Conservation (phyloP, 2,329 filamentous ascomycete genomes). For the Orbilia javanica region DNA sequence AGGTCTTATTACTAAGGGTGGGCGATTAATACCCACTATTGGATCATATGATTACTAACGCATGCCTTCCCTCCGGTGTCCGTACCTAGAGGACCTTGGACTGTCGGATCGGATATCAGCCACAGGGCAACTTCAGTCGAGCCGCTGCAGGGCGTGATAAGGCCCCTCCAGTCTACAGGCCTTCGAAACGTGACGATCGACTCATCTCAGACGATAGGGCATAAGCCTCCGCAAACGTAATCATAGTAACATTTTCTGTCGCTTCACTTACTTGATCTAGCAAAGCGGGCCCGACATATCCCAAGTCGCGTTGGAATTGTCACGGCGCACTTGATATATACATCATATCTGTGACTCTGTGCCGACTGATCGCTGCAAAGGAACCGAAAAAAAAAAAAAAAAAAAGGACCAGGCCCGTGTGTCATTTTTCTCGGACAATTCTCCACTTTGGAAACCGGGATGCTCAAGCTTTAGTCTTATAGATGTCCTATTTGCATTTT, state of each 20-base stretch:
- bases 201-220: slow-evolving; percentile 42
- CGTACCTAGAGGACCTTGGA: slow-evolving; percentile 35
- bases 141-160: slow-evolving; percentile 9
- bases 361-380: background rate
- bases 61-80: slow-evolving; percentile 4
- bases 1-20: slow-evolving; percentile 23
- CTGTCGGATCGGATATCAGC: slow-evolving; percentile 45
- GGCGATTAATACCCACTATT: slow-evolving; percentile 3
- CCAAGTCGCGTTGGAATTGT: slow-evolving; percentile 33
- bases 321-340: slow-evolving; percentile 14
- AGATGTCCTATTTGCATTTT: slow-evolving; percentile 44
- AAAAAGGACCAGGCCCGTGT: background rate
- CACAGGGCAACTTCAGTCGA: slow-evolving; percentile 17
- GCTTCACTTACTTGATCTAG: slow-evolving; percentile 51
- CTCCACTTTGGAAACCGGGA: background rate
- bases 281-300: slow-evolving; percentile 57
- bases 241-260: background rate
- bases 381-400: slow-evolving; percentile 14
- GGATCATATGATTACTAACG: slow-evolving; percentile 33
- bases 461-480: background rate
- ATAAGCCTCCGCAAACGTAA: slow-evolving; percentile 47
- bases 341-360: slow-evolving; percentile 16
- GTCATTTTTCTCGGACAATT: slow-evolving; percentile 1
- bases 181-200: slow-evolving; percentile 13
- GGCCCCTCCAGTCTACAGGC: background rate